Conservation (phyloP, 768 basidiomycete species). For the Panaeolus papilionaceus region DNA sequence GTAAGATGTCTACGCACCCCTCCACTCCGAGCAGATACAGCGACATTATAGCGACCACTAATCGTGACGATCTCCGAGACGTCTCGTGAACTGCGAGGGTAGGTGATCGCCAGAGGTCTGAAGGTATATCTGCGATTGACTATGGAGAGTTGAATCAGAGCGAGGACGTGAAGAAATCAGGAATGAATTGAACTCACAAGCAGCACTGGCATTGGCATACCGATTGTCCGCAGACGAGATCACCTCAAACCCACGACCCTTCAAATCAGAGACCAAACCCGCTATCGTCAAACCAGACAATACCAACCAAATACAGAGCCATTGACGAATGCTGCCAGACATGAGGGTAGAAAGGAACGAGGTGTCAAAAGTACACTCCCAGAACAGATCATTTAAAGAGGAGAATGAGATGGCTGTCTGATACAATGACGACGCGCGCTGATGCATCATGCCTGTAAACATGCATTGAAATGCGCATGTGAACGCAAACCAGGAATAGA, state of each 20-base stretch:
- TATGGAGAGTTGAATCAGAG: conserved; percentile 20
- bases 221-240: conserved; percentile 27
- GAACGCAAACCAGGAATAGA: too few relatives aligned
- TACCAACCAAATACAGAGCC: not conserved
- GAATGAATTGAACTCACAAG: conserved; percentile 27
- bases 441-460: too few relatives aligned
- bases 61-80: conserved; percentile 43
- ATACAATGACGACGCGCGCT: too few relatives aligned
- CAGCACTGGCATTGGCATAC: conserved; percentile 30
- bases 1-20: conserved; percentile 39
- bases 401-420: too few relatives aligned
- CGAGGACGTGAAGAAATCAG: not conserved
- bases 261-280: conserved; percentile 28
- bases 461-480: too few relatives aligned
- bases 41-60: conserved; percentile 36
- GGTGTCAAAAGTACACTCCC: not conserved
- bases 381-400: too few relatives aligned
- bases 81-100: conserved; percentile 39
- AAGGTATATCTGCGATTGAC: conserved; percentile 47
- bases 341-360: not conserved
- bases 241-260: conserved; percentile 27
- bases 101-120: conserved; percentile 44
- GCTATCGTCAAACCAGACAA: conserved; percentile 10
- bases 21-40: conserved; percentile 50
- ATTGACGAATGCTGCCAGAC: not conserved